Evolutionary conservation across 495 filamentous ascomycete genomes (phyloP), one percentile per base, ranked within the genome.

Genomic region (Glonium stellatum): DNA sequence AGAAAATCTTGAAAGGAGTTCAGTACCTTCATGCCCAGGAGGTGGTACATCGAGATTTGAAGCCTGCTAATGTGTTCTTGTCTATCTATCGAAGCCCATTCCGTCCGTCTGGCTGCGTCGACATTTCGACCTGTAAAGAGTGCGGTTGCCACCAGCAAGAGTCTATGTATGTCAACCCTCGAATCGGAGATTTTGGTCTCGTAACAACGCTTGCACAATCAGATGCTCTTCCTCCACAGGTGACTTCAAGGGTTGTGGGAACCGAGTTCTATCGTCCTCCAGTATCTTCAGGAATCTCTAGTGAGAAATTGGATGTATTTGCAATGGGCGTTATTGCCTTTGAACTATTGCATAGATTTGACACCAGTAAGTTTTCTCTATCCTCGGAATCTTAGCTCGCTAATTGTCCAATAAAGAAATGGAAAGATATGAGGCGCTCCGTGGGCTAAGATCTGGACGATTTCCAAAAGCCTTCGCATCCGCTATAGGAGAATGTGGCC

Each of bases 21-120:
- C 60, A 70, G n/a, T 75, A 75, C 55, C 71, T 75, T 15, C 72
- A 75, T 58, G 34, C 23, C 8, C 37, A 69, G 23, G 57, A 59
- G 34, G 70, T 79, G 49, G 67, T 77, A 12, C 78, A 80, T 58
- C 70, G 77, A 25, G 77, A 80, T 51, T 66, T 79, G 51, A 80
- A 80, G 55, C 78, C 77, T 0, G 66, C 59, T 0, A 80, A 80
- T 60, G 71, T 80, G 41, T 76, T 80, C 55, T 64, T 80, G 5
- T 67, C 72, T 0, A 36, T 71, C 44, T 55, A 47, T 23, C 37
- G 47, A 9, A 35, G 36, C 13, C 21, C 55, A 19, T 36, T 49
- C n/a, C 61, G 70, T 21, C 63, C 57, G 0, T 51, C 57, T 19
- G 72, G 68, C 27, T 72, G 63, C n/a, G 60, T 75, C 27, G 61